A percentile compares a stretch with the other conserved stretches of the same genome.
These are phyloP conservation scores for Parmales sp. DNA, from an alignment of 108 stramenopile genomes.

Conservation along the genomic window DNA sequence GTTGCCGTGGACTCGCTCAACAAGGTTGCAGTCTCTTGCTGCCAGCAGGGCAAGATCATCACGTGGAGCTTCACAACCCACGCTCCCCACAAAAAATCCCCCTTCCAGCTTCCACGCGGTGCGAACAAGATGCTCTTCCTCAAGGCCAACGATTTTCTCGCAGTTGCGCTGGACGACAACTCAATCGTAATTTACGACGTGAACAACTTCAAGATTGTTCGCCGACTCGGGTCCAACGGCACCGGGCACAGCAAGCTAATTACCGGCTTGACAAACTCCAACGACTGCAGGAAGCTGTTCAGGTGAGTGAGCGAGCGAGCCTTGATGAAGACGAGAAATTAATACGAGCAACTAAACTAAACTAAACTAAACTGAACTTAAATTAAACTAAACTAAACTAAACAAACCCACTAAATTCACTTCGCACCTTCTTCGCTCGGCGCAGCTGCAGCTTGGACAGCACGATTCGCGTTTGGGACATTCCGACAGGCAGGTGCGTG, in stretches of 20 bases:
- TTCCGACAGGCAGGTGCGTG: conserved; percentile 82
- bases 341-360: background rate
- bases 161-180: conserved; percentile 58
- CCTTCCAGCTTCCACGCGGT: conserved; percentile 47
- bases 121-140: conserved; percentile 64
- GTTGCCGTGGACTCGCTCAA: conserved; percentile 80
- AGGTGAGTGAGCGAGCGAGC: background rate
- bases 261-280: conserved; percentile 52
- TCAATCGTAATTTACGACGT: conserved; percentile 63
- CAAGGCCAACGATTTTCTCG: conserved; percentile 67
- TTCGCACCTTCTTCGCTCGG: too few relatives aligned
- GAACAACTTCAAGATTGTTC: conserved; percentile 48
- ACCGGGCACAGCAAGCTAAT: conserved; percentile 57
- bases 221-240: conserved; percentile 44
- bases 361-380: background rate
- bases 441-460: too few relatives aligned
- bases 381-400: background rate
- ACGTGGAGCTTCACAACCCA: conserved; percentile 82
- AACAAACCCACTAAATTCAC: too few relatives aligned
- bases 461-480: conserved; percentile 84
- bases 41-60: conserved; percentile 71
- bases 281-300: conserved; percentile 7
- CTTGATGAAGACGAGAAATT: background rate
- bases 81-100: conserved; percentile 67
- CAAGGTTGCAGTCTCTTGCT: conserved; percentile 63